A percentile compares a stretch with the other conserved stretches of the same genome.
phyloP scores from a whole-genome alignment of 2,329 filamentous ascomycete species.

The Colletotrichum brevisporum region DNA sequence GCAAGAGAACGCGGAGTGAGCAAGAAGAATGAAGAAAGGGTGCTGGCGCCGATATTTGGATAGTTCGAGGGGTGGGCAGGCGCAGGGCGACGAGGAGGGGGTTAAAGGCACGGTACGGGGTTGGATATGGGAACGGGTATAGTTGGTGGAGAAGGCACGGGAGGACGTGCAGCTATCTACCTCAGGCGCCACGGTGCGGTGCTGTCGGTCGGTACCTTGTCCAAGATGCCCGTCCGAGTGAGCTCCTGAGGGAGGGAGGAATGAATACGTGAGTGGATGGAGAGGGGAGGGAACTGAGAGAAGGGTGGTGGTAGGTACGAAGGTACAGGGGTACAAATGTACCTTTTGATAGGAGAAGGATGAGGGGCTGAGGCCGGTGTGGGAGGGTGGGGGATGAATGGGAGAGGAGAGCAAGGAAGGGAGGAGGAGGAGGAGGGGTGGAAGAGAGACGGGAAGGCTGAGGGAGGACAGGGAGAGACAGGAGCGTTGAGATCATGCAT shows the following conservation, averaged over 20 bases:
- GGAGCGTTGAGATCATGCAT: constrained; percentile 1
- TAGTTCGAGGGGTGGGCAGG: constrained; percentile 40
- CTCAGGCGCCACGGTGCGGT: constrained; percentile 15
- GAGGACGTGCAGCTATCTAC: constrained; percentile 58
- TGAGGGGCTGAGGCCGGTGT: constrained; percentile 5
- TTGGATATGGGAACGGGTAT: constrained; percentile 49
- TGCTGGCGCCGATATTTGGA: constrained; percentile 40
- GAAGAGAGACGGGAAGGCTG: constrained; percentile 41
- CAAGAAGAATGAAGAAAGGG: constrained; percentile 45
- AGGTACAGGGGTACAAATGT: constrained; percentile 17
- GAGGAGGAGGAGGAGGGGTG: constrained; percentile 39
- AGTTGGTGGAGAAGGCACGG: constrained; percentile 60
- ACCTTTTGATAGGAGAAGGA: constrained; percentile 38
- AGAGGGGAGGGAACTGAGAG: constrained; percentile 41
- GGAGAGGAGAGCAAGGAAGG: constrained; percentile 39
- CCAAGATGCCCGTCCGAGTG: neutral
- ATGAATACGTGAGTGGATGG: constrained; percentile 40
- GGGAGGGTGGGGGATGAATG: constrained; percentile 39
- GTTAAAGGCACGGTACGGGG: constrained; percentile 52
- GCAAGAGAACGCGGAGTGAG: constrained; percentile 40
- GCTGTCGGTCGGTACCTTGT: constrained; percentile 19
- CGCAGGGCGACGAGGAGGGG: constrained; percentile 51
- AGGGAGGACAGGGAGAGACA: constrained; percentile 6
- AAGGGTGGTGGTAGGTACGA: constrained; percentile 32
- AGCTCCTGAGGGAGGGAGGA: neutral